Percentiles rank a stretch among this genome's conserved stretches.
Conservation (phyloP, 2,329 filamentous ascomycete genomes). For the Nemania serpens region DNA sequence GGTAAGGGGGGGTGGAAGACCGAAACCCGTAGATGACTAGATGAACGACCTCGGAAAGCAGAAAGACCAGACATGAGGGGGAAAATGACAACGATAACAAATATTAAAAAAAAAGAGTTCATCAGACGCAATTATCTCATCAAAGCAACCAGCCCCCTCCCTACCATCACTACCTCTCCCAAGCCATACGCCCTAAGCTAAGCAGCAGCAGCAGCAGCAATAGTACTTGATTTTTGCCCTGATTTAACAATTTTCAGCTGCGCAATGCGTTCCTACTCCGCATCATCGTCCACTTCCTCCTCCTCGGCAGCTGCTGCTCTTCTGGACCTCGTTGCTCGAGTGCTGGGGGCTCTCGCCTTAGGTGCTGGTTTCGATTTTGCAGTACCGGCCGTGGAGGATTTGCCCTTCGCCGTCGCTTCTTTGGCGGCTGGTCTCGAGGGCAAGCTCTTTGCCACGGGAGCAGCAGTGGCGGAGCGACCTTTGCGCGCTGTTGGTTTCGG, state of each 20-base stretch:
- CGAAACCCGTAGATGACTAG: not conserved
- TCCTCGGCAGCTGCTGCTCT: conserved; percentile 30
- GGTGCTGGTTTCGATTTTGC: conserved; percentile 33
- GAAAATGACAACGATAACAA: not conserved
- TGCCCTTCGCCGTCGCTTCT: conserved; percentile 31
- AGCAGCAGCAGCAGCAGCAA: not conserved
- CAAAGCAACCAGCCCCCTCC: not conserved
- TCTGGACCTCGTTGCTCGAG: conserved; percentile 38
- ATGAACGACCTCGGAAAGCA: not conserved
- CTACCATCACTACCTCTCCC: not conserved
- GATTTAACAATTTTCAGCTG: not conserved
- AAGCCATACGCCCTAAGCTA: not conserved
- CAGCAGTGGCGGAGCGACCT: conserved; percentile 29
- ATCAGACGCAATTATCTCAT: conserved; percentile 26
- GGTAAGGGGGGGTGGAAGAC: not conserved
- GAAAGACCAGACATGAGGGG: not conserved
- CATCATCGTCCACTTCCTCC: conserved; percentile 29
- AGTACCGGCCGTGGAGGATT: conserved; percentile 28
- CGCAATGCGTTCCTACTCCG: conserved; percentile 11
- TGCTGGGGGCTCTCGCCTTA: conserved; percentile 30
- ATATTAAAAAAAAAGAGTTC: conserved; percentile 3
- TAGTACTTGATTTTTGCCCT: not conserved
- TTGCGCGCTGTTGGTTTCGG: conserved; percentile 36
- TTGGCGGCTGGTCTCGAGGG: conserved; percentile 38
- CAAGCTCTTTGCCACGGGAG: conserved; percentile 32